Evolutionary conservation across 129 eudicot species (phyloP).

Genomic region (Centella asiatica): DNA sequence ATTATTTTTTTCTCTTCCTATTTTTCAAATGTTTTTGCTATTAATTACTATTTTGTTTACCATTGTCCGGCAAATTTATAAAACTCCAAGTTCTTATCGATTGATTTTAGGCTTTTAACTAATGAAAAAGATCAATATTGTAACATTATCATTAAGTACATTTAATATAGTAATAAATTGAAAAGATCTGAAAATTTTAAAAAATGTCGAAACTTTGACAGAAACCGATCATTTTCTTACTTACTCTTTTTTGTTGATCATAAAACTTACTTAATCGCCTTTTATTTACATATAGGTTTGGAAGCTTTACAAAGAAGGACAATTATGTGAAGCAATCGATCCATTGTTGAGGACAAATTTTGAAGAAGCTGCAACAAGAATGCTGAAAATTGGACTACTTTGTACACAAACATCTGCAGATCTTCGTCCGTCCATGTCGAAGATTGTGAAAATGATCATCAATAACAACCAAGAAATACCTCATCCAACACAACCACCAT

Average conservation of each 20-base stretch:
- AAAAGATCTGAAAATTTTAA: too few relatives aligned
- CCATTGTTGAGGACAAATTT: constrained; percentile 14
- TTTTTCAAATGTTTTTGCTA: too few relatives aligned
- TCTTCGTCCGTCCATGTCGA: constrained; percentile 35
- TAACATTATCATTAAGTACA: too few relatives aligned
- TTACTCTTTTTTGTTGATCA: too few relatives aligned
- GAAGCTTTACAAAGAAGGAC: constrained; percentile 15
- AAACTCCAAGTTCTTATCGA: too few relatives aligned
- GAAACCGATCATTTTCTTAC: too few relatives aligned
- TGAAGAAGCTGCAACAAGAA: constrained; percentile 12
- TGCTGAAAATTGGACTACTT: constrained; percentile 33
- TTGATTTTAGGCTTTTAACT: too few relatives aligned
- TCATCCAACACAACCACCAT: constrained; percentile 36
- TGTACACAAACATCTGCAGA: constrained; percentile 37
- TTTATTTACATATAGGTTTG: constrained; percentile 18
- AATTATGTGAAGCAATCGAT: constrained; percentile 23
- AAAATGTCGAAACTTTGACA: too few relatives aligned
- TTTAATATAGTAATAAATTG: too few relatives aligned
- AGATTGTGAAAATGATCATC: constrained; percentile 27
- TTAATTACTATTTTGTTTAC: too few relatives aligned
- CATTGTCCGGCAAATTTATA: too few relatives aligned
- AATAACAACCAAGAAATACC: constrained; percentile 22
- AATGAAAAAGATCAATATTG: too few relatives aligned
- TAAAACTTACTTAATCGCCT: not conserved
- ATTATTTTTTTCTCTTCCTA: not conserved